A percentile compares a stretch with the other conserved stretches of the same genome.
phyloP scores from a whole-genome alignment of 305 asterid species.

The Solanum hybrid region DNA sequence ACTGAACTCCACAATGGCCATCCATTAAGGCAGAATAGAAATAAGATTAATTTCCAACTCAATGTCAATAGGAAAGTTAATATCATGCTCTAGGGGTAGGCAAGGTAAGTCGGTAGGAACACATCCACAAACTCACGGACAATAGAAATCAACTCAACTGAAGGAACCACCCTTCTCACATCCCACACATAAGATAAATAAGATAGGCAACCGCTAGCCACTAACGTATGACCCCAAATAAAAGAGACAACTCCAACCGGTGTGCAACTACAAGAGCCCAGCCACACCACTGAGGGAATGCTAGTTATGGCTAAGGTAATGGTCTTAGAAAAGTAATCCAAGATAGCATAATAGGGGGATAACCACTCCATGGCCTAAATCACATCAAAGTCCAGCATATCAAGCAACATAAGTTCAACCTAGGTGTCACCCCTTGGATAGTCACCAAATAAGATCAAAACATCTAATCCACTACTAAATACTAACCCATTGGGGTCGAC shows the following conservation, averaged over 20 bases:
- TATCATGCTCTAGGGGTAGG: neutral
- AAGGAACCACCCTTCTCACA: neutral
- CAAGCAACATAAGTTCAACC: neutral
- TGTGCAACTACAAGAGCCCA: neutral
- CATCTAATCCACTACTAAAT: neutral
- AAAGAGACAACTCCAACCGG: neutral
- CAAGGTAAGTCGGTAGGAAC: neutral
- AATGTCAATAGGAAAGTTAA: neutral
- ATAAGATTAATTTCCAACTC: neutral
- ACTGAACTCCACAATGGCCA: neutral
- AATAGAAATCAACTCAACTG: neutral
- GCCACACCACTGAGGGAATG: neutral
- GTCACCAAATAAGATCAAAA: neutral
- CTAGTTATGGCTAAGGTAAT: neutral
- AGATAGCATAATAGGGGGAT: neutral
- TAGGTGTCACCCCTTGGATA: neutral
- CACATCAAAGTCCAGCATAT: neutral
- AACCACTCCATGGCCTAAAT: neutral
- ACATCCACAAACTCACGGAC: neutral
- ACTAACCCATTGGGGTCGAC: neutral
- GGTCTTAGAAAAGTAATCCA: neutral
- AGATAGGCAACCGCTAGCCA: neutral
- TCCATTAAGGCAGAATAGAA: neutral
- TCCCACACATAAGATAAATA: neutral
- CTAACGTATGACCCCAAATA: neutral